Evolutionary conservation across 768 basidiomycete species (phyloP).

Genomic region (Russula dissimulans): DNA sequence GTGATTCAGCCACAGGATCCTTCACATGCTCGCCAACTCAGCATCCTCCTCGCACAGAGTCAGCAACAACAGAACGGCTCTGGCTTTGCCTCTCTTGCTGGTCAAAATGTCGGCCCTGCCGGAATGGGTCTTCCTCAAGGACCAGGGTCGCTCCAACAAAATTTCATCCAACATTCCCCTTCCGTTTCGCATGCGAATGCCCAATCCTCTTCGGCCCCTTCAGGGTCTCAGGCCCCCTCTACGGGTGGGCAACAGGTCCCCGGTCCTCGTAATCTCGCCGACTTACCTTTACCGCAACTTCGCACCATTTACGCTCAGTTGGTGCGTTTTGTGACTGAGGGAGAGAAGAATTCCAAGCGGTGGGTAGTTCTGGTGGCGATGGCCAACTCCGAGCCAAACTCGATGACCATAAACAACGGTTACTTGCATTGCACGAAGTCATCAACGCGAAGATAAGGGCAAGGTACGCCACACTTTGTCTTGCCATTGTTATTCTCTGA

Average conservation of each 20-base stretch:
- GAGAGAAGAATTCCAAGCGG: constrained; percentile 1
- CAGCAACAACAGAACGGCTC: constrained; percentile 8
- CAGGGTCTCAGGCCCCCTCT: background rate
- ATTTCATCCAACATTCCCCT: constrained; percentile 4
- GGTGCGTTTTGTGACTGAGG: background rate
- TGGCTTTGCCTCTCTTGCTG: background rate
- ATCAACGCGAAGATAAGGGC: background rate
- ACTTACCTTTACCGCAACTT: background rate
- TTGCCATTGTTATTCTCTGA: background rate
- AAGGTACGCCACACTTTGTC: background rate
- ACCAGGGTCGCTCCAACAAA: constrained; percentile 5
- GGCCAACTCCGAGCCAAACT: background rate
- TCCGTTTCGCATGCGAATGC: background rate
- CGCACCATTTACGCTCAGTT: background rate
- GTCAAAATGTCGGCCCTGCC: constrained; percentile 7
- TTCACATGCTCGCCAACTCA: background rate
- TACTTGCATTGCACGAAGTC: background rate
- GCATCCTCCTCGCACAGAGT: background rate
- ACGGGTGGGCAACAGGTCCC: background rate
- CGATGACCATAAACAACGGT: background rate
- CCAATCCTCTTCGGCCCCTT: background rate
- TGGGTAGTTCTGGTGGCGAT: background rate
- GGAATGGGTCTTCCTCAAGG: constrained; percentile 9
- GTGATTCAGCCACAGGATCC: constrained; percentile 4
- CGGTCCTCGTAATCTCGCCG: background rate